Evolutionary conservation across 2,329 filamentous ascomycete genomes (phyloP).

Genomic region (Hymenoscyphus infarciens): DNA sequence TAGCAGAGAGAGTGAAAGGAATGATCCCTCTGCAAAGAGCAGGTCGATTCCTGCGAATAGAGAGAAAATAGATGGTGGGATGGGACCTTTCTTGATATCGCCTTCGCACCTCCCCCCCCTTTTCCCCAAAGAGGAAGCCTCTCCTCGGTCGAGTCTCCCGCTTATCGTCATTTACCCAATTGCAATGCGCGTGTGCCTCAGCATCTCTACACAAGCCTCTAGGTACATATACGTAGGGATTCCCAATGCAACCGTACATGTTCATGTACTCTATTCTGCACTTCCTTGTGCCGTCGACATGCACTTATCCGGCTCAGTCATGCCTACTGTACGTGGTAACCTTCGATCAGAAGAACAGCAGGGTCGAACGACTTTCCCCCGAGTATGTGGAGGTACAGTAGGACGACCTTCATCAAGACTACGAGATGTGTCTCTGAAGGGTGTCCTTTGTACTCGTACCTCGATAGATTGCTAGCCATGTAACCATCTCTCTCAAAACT

Average conservation of each 20-base stretch:
- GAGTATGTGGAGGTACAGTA: neutral
- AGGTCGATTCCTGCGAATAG: too few relatives aligned
- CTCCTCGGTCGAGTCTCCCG: neutral
- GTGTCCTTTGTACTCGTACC: neutral
- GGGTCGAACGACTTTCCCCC: neutral
- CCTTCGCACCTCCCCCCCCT: neutral
- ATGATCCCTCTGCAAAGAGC: neutral
- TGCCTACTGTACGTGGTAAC: neutral
- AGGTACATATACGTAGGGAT: neutral
- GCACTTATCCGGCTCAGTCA: neutral
- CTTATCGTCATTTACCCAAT: neutral
- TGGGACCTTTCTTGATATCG: neutral
- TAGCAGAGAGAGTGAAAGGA: neutral
- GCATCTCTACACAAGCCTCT: neutral
- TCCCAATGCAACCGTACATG: neutral
- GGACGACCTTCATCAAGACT: neutral
- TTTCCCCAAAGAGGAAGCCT: neutral
- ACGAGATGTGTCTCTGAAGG: neutral
- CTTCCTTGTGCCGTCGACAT: neutral
- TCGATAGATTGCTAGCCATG: neutral
- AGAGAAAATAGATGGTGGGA: neutral
- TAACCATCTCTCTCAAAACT: neutral
- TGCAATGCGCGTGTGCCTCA: neutral
- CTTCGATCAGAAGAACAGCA: neutral
- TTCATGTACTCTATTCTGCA: neutral